A percentile compares a stretch with the other conserved stretches of the same genome.
phyloP scores from a whole-genome alignment of 2,329 filamentous ascomycete species.

The Coniochaeta sp. region DNA sequence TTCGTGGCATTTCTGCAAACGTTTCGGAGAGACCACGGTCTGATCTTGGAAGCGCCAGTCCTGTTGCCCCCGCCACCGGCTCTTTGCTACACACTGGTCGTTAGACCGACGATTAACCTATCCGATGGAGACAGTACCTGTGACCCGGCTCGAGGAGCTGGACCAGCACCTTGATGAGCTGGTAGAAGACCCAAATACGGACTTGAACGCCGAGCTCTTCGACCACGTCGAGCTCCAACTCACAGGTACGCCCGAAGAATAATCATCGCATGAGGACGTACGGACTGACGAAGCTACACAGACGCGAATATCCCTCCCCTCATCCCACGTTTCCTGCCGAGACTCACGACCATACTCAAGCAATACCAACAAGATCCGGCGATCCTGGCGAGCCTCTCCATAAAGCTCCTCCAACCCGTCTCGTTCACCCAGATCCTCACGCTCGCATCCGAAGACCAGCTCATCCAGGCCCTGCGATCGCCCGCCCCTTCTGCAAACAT shows the following conservation, averaged over 20 bases:
- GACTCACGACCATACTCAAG: slow-evolving; percentile 44
- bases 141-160: slow-evolving; percentile 46
- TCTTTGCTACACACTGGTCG: too few species aligned
- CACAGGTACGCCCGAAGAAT: slow-evolving; percentile 29
- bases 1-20: neutral
- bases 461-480: slow-evolving; percentile 46
- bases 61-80: too few species aligned
- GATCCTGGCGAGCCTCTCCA: slow-evolving; percentile 42
- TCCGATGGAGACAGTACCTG: slow-evolving; percentile 28
- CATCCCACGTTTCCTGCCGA: slow-evolving; percentile 45
- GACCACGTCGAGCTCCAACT: slow-evolving; percentile 54
- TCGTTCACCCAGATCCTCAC: slow-evolving; percentile 42
- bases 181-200: slow-evolving; percentile 30
- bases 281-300: slow-evolving; percentile 13
- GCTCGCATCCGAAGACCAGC: slow-evolving; percentile 41
- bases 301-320: slow-evolving; percentile 45
- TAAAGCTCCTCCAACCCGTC: slow-evolving; percentile 48
- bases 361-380: slow-evolving; percentile 42
- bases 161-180: slow-evolving; percentile 45
- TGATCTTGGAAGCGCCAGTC: neutral
- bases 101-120: slow-evolving; percentile 10
- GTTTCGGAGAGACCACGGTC: neutral
- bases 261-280: neutral
- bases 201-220: slow-evolving; percentile 42
- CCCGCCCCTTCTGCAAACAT: slow-evolving; percentile 49